These are phyloP conservation scores for Boechera stricta DNA, from an alignment of 345 rosid species.

Conservation along the genomic window DNA sequence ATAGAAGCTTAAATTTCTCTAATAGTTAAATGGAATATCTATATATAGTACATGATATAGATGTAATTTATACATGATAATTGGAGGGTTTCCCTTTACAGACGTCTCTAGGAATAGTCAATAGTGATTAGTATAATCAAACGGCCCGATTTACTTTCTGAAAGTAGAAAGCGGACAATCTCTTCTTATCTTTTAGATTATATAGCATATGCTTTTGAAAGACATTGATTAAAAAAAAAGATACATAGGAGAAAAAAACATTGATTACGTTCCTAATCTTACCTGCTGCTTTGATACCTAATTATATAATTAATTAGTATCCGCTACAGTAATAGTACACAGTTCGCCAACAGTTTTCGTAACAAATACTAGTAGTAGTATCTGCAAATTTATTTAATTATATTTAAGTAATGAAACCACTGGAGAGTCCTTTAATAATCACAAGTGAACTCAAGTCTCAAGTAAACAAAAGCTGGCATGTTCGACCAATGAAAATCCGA, in stretches of 20 bases:
- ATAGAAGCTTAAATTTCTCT: too few relatives aligned
- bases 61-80: background rate
- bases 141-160: slow-evolving; percentile 24
- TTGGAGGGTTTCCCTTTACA: slow-evolving; percentile 30
- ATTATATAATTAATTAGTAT: slow-evolving; percentile 27
- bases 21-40: background rate
- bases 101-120: slow-evolving; percentile 12
- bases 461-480: slow-evolving; percentile 21
- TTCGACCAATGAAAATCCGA: slow-evolving; percentile 24
- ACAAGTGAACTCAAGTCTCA: background rate
- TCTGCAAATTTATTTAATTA: background rate
- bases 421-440: background rate
- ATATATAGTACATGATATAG: slow-evolving; percentile 16
- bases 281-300: slow-evolving; percentile 38
- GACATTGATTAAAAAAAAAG: background rate
- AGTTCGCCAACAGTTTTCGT: slow-evolving; percentile 30
- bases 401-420: background rate
- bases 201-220: slow-evolving; percentile 25
- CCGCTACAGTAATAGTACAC: background rate
- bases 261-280: slow-evolving; percentile 30
- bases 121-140: background rate
- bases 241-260: slow-evolving; percentile 6
- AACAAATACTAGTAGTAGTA: background rate
- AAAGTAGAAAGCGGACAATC: slow-evolving; percentile 28
- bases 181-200: slow-evolving; percentile 8